Conservation (phyloP, 495 filamentous ascomycete genomes). For the Penicillium tannophilum region DNA sequence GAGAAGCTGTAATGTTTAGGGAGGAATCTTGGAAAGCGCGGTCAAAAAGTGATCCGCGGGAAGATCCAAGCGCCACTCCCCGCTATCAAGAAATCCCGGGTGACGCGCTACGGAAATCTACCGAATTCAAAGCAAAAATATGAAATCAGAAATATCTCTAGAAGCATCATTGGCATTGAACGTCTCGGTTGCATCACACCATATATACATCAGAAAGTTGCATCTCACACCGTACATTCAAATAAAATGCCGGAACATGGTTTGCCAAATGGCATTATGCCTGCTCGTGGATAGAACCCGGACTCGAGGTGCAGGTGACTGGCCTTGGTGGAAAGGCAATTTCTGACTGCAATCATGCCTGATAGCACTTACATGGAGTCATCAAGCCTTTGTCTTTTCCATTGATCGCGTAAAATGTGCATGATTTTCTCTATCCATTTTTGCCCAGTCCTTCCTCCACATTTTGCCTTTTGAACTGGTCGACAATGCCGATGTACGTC, state of each 20-base stretch:
- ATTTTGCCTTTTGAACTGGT: conserved; percentile 18
- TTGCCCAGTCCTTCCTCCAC: conserved; percentile 21
- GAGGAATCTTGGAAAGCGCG: not conserved
- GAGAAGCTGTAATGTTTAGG: not conserved
- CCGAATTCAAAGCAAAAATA: not conserved
- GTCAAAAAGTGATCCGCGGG: not conserved
- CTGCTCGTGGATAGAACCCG: conserved; percentile 24
- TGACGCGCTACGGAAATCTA: not conserved
- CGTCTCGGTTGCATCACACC: conserved; percentile 35
- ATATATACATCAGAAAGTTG: conserved; percentile 48
- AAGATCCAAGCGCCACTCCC: conserved; percentile 12
- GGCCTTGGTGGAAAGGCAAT: conserved; percentile 26
- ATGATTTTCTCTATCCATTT: conserved; percentile 44
- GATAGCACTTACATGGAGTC: conserved; percentile 34
- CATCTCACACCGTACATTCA: conserved; percentile 17
- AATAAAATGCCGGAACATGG: conserved; percentile 19
- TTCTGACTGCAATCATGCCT: conserved; percentile 36
- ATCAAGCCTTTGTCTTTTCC: conserved; percentile 34
- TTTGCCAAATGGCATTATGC: conserved; percentile 23
- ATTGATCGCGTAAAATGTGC: conserved; percentile 44
- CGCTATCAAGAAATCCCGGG: conserved; percentile 1
- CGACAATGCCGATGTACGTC: conserved; percentile 24
- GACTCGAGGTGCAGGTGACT: conserved; percentile 29
- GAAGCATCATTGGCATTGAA: conserved; percentile 40
- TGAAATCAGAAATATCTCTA: conserved; percentile 19